Percentiles rank a stretch among this genome's conserved stretches.
Conservation (phyloP, 306 rosid genomes). For the Cucumis melo region DNA sequence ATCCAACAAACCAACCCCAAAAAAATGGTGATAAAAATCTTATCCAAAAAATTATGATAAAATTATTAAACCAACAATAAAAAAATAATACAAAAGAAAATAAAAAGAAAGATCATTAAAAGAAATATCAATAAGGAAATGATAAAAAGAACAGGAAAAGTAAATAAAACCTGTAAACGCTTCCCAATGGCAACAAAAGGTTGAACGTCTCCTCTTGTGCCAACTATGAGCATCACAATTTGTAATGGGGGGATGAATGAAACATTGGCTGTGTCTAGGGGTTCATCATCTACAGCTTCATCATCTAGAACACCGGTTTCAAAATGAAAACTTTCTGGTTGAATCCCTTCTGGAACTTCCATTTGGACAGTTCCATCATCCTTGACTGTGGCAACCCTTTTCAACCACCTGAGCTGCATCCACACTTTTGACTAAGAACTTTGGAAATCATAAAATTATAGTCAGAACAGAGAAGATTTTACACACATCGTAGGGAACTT, state of each 20-base stretch:
- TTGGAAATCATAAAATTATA: not conserved
- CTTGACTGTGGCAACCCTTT: slow-evolving; percentile 31
- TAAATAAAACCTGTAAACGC: slow-evolving; percentile 53
- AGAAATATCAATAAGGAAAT: not conserved
- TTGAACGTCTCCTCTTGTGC: slow-evolving; percentile 90
- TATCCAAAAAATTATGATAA: not conserved
- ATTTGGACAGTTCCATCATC: slow-evolving; percentile 64
- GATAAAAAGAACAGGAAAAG: not conserved
- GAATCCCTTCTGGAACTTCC: slow-evolving; percentile 45
- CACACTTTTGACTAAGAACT: not conserved
- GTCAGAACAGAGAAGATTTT: not conserved
- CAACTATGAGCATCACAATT: slow-evolving; percentile 91
- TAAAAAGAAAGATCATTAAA: not conserved
- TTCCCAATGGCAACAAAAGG: slow-evolving; percentile 91
- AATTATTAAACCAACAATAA: not conserved
- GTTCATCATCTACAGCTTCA: slow-evolving; percentile 15
- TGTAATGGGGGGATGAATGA: slow-evolving; percentile 42
- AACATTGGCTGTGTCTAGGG: not conserved
- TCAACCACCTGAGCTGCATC: slow-evolving; percentile 47
- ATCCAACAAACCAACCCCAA: too few species aligned
- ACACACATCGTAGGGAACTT: not conserved
- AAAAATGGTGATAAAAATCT: not conserved
- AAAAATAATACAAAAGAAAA: not conserved
- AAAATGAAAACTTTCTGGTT: slow-evolving; percentile 18
- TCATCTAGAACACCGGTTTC: slow-evolving; percentile 17